These are phyloP conservation scores for Amaranthus hypochondriacus DNA, from an alignment of 148 eudicot genomes.

Conservation along the genomic window DNA sequence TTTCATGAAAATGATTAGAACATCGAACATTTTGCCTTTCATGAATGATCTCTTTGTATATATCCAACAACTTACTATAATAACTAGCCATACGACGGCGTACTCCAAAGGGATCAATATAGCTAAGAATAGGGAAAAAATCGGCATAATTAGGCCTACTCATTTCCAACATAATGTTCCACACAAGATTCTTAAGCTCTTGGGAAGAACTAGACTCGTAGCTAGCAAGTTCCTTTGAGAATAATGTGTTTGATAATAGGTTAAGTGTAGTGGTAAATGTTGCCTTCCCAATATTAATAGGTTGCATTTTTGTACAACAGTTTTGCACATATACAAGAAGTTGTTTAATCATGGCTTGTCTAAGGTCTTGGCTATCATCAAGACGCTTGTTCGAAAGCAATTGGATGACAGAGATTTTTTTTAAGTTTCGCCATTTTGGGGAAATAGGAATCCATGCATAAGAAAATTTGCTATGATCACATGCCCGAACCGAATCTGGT, in stretches of 20 bases:
- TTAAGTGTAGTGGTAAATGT: neutral
- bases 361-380: neutral
- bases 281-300: neutral
- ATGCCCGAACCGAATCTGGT: neutral
- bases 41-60: neutral
- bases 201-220: neutral
- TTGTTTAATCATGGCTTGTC: neutral
- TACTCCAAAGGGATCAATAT: neutral
- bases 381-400: neutral
- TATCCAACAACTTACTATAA: neutral
- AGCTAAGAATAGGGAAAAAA: neutral
- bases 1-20: neutral
- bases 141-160: neutral
- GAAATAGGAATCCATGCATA: neutral
- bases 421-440: neutral
- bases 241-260: constrained; percentile 1
- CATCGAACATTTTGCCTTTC: neutral
- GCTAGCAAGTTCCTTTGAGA: neutral
- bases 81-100: neutral
- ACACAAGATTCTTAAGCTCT: neutral
- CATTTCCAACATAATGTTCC: neutral
- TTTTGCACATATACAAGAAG: neutral
- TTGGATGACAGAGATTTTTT: neutral
- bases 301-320: neutral
- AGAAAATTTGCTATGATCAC: neutral